phyloP scores from a whole-genome alignment of 2,329 filamentous ascomycete genomes.

The Chaetomiaceae sp. region DNA sequence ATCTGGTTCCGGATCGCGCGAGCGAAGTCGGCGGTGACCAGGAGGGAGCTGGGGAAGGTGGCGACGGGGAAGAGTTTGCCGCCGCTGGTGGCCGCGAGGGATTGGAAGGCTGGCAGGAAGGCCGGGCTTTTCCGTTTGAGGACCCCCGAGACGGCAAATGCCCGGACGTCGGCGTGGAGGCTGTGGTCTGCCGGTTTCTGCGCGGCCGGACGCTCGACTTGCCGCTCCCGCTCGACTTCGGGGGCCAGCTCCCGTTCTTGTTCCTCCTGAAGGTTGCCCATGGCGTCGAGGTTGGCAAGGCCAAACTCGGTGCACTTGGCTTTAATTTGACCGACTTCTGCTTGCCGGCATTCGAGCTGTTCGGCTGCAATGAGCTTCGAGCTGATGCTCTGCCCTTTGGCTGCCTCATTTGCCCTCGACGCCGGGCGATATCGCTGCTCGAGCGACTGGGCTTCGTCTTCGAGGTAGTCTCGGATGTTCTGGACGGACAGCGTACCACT shows the following conservation, averaged over 20 bases:
- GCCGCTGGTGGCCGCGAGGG: slow-evolving; percentile 40
- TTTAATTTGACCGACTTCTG: slow-evolving; percentile 29
- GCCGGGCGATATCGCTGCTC: slow-evolving; percentile 47
- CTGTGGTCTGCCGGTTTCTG: slow-evolving; percentile 38
- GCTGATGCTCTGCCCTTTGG: slow-evolving; percentile 2
- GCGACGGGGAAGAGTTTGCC: slow-evolving; percentile 28
- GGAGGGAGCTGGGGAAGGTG: slow-evolving; percentile 38
- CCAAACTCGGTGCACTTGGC: slow-evolving; percentile 37
- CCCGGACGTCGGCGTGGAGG: slow-evolving; percentile 40
- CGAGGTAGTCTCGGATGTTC: slow-evolving; percentile 39
- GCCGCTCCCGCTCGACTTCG: slow-evolving; percentile 57
- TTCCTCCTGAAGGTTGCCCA: slow-evolving; percentile 50
- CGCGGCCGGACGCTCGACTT: slow-evolving; percentile 46
- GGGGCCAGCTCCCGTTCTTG: slow-evolving; percentile 65
- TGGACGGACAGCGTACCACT: slow-evolving; percentile 21
- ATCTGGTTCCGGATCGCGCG: slow-evolving; percentile 36
- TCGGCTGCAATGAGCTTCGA: slow-evolving; percentile 4
- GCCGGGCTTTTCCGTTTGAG: slow-evolving; percentile 29
- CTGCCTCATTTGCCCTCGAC: not conserved
- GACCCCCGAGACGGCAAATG: slow-evolving; percentile 38
- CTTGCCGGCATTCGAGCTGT: not conserved
- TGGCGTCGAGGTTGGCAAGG: slow-evolving; percentile 29
- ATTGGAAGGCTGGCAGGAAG: slow-evolving; percentile 43
- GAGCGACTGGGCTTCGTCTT: slow-evolving; percentile 51
- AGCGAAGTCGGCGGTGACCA: slow-evolving; percentile 50